A percentile compares a stretch with the other conserved stretches of the same genome.
These are phyloP conservation scores for Epithele typhae DNA, from an alignment of 768 basidiomycete genomes.

Conservation along the genomic window DNA sequence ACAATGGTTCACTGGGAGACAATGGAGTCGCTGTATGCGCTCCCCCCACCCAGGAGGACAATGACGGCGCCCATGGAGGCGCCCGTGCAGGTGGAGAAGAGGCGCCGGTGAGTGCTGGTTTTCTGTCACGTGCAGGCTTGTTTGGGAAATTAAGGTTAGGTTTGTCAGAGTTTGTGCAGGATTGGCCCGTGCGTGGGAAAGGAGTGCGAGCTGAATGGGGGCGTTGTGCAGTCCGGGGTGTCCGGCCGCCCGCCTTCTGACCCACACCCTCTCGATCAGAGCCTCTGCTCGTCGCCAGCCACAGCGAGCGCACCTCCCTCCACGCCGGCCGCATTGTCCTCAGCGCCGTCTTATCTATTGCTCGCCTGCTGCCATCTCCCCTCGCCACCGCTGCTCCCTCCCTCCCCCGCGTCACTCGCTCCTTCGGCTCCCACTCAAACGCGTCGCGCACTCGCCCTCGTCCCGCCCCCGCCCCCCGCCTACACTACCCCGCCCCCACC, in stretches of 20 bases:
- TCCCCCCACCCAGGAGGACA: conserved; percentile 10
- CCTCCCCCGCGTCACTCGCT: conserved; percentile 8
- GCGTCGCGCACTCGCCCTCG: conserved; percentile 33
- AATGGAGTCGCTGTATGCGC: conserved; percentile 11
- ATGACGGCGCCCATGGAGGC: conserved; percentile 16
- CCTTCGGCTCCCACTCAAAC: conserved; percentile 28
- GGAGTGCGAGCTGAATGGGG: conserved; percentile 29
- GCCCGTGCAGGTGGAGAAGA: conserved; percentile 2
- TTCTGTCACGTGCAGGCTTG: conserved; percentile 26
- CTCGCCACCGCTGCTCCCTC: conserved; percentile 21
- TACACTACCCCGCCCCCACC: conserved; percentile 25
- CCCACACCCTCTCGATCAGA: conserved; percentile 41
- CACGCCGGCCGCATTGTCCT: conserved; percentile 36
- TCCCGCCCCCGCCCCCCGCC: conserved; percentile 25
- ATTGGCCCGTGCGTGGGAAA: conserved; percentile 43
- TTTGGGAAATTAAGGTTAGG: conserved; percentile 31
- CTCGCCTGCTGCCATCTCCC: conserved; percentile 18
- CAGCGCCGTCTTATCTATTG: conserved; percentile 31
- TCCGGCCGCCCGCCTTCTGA: conserved; percentile 24
- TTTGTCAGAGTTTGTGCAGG: conserved; percentile 24
- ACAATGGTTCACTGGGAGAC: too few species aligned
- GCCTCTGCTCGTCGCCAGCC: conserved; percentile 38
- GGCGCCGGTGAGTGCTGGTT: conserved; percentile 12
- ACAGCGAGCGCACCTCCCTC: conserved; percentile 39
- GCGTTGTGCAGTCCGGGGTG: conserved; percentile 33